These are phyloP conservation scores for Coffea humblotiana DNA, from an alignment of 305 asterid genomes.

Conservation along the genomic window DNA sequence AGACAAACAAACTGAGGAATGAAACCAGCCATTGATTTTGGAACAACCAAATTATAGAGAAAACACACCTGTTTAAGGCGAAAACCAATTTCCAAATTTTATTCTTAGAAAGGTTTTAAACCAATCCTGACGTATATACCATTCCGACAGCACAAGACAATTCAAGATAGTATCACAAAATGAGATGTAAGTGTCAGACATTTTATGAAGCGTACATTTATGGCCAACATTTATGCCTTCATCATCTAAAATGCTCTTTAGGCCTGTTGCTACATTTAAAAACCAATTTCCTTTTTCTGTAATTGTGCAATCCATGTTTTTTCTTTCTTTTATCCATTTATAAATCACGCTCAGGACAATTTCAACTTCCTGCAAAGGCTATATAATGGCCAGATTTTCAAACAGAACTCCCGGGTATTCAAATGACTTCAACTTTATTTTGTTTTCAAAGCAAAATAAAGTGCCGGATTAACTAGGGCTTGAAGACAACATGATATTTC, in stretches of 20 bases:
- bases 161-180: background rate
- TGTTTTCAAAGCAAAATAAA: background rate
- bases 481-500: background rate
- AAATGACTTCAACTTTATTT: background rate
- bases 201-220: background rate
- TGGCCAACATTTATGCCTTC: background rate
- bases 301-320: background rate
- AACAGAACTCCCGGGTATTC: background rate
- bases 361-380: background rate
- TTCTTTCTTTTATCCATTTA: background rate
- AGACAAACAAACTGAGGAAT: background rate
- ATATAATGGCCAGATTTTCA: background rate
- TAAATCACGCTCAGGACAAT: background rate
- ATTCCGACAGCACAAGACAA: background rate
- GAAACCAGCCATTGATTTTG: background rate
- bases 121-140: background rate
- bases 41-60: too few species aligned
- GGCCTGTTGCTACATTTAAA: background rate
- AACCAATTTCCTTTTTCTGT: background rate
- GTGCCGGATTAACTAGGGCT: background rate
- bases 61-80: background rate
- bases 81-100: background rate
- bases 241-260: background rate
- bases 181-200: background rate
- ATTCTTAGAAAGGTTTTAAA: background rate